These are phyloP conservation scores for Podospora bellae-mahoneyi DNA, from an alignment of 495 filamentous ascomycete species.

Conservation along the genomic window DNA sequence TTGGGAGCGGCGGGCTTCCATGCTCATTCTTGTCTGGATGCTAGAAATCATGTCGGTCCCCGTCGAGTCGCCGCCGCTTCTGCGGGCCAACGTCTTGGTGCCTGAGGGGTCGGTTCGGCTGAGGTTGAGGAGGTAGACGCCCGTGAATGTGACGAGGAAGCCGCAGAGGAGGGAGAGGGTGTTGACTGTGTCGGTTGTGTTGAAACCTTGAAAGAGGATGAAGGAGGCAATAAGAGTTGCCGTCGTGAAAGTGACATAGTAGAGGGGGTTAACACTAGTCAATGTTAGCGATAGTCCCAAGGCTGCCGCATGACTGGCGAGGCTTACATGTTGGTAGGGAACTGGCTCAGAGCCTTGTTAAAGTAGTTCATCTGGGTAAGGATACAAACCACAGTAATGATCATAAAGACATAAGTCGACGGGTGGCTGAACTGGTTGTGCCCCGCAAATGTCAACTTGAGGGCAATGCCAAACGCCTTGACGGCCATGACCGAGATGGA, in stretches of 20 bases:
- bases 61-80: constrained; percentile 65
- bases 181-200: constrained; percentile 89
- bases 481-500: constrained; percentile 98
- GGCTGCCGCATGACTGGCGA: background rate
- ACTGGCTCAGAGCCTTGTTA: constrained; percentile 96
- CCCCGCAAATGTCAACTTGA: constrained; percentile 86
- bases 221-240: constrained; percentile 92
- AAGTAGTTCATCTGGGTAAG: constrained; percentile 99
- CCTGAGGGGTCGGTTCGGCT: constrained; percentile 88
- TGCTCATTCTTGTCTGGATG: constrained; percentile 81
- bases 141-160: constrained; percentile 94
- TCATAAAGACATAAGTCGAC: constrained; percentile 94
- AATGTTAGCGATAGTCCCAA: constrained; percentile 25
- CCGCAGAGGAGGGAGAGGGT: constrained; percentile 86
- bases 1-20: constrained; percentile 73
- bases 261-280: constrained; percentile 88
- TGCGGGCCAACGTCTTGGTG: constrained; percentile 59
- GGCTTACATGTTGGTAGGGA: constrained; percentile 86
- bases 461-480: constrained; percentile 94
- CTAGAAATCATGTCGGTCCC: constrained; percentile 90
- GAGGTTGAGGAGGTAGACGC: constrained; percentile 94
- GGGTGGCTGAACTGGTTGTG: constrained; percentile 93
- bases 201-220: constrained; percentile 96
- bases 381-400: constrained; percentile 88
- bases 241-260: constrained; percentile 99